Evolutionary conservation across 2,329 filamentous ascomycete genomes (phyloP), one percentile per base, ranked within the genome.

Genomic region (Furcasterigmium furcatum): DNA sequence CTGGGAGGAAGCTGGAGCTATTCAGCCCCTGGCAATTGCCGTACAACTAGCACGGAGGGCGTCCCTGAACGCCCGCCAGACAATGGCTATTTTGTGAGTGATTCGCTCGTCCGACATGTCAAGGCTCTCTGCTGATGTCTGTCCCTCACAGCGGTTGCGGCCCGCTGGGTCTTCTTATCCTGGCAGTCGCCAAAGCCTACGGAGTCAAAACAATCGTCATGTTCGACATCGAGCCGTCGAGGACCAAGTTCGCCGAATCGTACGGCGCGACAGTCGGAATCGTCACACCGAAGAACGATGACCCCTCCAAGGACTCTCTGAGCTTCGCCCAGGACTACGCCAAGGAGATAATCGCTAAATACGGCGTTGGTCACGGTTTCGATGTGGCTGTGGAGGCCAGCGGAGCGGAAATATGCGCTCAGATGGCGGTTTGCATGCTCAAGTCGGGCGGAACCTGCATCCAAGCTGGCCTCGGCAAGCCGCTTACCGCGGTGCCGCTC

Each of bases 1-100:
- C 3, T 62, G 85, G 45, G 78, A 85, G 53, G 81, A 87, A 57
- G 84, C 82, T 25, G 84, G 84, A 4, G 60, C 85, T 32, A 78
- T 87, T 55, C 84, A 87, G 65, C 80, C 80, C 2, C 70, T 84
- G 27, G 72, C 75, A 16, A 79, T 84, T 38, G 80, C 78, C 1
- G 79, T 84, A n/a, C 80, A 84, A 57, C 75, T 82, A 38, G 74
- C 74, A 20, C 68, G 73, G 41, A 75, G 79, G 56, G 79, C 76
- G 3, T 44, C 45, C 5, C 44, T 59, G 10, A 51, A 47, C 9
- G 41, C 51, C 2, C 43, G 53, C 38, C 50, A 60, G 36, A 58
- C 52, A 8, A 36, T 60, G 45, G 58, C 56, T 0, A 55, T 60
- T 16, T 60, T 60, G 58, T 60, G 43, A 50, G 58, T 45, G n/a